Percentiles rank a stretch among this genome's conserved stretches.
Evolutionary conservation across 768 basidiomycete genomes (phyloP).

Genomic region (Trametes cubensis): DNA sequence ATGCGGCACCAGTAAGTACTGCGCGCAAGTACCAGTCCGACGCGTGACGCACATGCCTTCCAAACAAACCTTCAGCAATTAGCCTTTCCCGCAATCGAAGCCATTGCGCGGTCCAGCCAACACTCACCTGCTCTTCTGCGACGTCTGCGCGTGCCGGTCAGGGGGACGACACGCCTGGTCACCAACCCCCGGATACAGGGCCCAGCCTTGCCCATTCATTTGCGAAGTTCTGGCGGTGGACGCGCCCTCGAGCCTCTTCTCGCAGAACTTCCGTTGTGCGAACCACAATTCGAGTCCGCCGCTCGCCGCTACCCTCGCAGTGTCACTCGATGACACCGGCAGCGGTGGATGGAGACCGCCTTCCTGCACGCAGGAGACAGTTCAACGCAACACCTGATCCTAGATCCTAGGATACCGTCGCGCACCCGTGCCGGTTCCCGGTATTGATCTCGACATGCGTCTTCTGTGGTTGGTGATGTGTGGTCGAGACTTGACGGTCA

Average conservation of each 20-base stretch:
- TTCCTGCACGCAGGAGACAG: constrained; percentile 30
- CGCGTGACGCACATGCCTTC: not conserved
- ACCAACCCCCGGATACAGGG: no score
- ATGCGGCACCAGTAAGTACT: no score
- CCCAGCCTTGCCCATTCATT: no score
- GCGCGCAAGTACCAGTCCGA: no score
- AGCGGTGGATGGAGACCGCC: constrained; percentile 30
- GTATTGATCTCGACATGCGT: constrained; percentile 1
- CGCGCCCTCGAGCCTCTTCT: no score
- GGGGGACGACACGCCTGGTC: no score
- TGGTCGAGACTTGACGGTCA: no score
- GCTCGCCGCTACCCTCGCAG: constrained; percentile 9
- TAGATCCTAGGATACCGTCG: constrained; percentile 12
- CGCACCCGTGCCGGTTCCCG: constrained; percentile 2
- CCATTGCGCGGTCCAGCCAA: not conserved
- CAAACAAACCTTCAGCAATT: constrained; percentile 12
- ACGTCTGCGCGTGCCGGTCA: no score
- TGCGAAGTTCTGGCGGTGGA: no score
- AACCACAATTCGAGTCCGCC: no score
- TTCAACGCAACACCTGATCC: constrained; percentile 12
- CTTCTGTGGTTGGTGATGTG: not conserved
- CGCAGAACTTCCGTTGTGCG: not conserved
- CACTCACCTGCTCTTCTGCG: not conserved
- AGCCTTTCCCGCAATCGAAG: constrained; percentile 1
- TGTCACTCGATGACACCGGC: constrained; percentile 33